phyloP scores from a whole-genome alignment of 768 basidiomycete genomes.

The Mycena galopus region DNA sequence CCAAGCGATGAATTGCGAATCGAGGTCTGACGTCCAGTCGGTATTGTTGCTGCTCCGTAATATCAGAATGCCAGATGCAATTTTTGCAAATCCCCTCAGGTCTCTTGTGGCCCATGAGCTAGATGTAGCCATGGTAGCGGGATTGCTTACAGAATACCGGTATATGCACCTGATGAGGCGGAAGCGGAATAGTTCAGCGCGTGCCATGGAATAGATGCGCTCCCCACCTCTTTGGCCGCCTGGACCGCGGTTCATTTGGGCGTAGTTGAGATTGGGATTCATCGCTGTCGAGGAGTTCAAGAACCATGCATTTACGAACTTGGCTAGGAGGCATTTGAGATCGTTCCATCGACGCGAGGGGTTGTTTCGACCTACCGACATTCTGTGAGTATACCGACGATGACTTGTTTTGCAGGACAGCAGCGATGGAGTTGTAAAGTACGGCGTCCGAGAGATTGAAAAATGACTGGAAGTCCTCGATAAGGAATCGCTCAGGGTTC shows the following conservation, averaged over 20 bases:
- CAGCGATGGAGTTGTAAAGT: constrained; percentile 72
- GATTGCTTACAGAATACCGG: constrained; percentile 63
- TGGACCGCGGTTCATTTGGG: constrained; percentile 62
- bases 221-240: constrained; percentile 51
- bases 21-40: constrained; percentile 68
- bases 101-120: constrained; percentile 52
- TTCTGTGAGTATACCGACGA: constrained; percentile 56
- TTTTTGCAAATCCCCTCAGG: constrained; percentile 69
- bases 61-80: constrained; percentile 65
- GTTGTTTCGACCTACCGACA: constrained; percentile 48
- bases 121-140: not conserved
- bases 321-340: constrained; percentile 43
- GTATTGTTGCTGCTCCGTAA: constrained; percentile 61
- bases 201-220: not conserved
- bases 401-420: constrained; percentile 55
- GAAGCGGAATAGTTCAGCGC: not conserved
- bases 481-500: constrained; percentile 70
- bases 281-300: constrained; percentile 67
- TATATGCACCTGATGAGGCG: constrained; percentile 44
- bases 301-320: constrained; percentile 71
- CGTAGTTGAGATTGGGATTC: constrained; percentile 75
- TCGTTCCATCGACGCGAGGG: too few relatives aligned
- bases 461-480: constrained; percentile 71
- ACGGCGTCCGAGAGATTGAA: constrained; percentile 69
- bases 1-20: constrained; percentile 65